Base-by-base conservation (phyloP, 139 green algal genomes). In the Parachlorella kessleri region DNA sequence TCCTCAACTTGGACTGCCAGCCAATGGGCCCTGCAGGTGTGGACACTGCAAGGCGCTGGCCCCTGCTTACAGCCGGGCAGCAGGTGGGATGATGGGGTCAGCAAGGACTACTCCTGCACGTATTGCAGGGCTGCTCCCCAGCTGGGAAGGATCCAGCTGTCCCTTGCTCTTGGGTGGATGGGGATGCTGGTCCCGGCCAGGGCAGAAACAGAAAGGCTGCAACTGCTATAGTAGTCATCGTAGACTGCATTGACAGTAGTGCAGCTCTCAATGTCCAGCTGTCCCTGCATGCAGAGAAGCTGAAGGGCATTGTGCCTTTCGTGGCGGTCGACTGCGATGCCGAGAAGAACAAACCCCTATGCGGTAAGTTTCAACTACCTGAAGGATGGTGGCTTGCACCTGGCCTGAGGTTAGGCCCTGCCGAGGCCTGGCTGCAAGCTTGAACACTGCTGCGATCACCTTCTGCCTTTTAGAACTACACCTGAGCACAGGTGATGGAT, bases 11-110 rank as follows among this genome's bases (percentile, higher is more conserved):
- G n/a, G n/a, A n/a, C n/a, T n/a, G n/a, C n/a, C n/a, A n/a, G n/a
- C n/a, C n/a, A n/a, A n/a, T n/a, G n/a, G n/a, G n/a, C n/a, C n/a
- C n/a, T n/a, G 24, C 65, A 67, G 77, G 82, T 88, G 82, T 36
- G 78, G 77, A 6, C 85, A 88, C 48, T 89, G 85, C 82, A 80
- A 89, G 66, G n/a, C 36, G 1, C 78, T 89, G 73, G 73, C 78
- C 2, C 83, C 85, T 2, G 55, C 69, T 1, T 83, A 68, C 48
- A 72, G 37, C 21, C 7, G 8, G 5, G 80, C 87, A 2, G 82
- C 80, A 0, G 67, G 39, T 81, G 24, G 6, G n/a, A 7, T 70
- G 65, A 6, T 39, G 65, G 30, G 10, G 4, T 4, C 65, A 70
- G 21, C 65, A 42, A 33, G 65, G 23, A 18, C 24, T 30, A 14